Evolutionary conservation across 164 flowering plant genomes (phyloP).

Genomic region (Annona cherimola): DNA sequence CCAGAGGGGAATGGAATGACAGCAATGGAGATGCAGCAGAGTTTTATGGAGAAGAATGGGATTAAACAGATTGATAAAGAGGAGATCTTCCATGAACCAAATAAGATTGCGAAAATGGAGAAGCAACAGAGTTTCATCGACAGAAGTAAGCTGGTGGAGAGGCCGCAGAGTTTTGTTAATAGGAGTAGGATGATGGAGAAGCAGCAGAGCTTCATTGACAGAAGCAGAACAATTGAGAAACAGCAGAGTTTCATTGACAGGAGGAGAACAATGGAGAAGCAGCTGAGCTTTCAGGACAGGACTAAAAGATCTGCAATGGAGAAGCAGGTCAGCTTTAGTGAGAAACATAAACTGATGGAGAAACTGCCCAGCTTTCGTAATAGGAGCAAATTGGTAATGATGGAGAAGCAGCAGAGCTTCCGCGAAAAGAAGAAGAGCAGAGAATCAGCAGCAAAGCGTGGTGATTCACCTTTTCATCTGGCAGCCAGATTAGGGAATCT

Average conservation of each 20-base stretch:
- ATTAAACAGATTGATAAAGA: background rate
- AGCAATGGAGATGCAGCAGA: background rate
- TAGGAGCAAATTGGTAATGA: background rate
- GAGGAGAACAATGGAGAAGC: constrained; percentile 73
- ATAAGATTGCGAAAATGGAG: constrained; percentile 15
- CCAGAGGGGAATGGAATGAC: background rate
- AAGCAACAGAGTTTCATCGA: constrained; percentile 36
- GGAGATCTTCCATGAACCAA: background rate
- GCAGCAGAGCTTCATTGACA: constrained; percentile 45
- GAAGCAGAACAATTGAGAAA: constrained; percentile 38
- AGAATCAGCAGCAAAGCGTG: constrained; percentile 81
- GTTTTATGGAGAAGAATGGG: background rate
- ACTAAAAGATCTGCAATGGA: constrained; percentile 19
- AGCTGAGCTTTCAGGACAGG: constrained; percentile 34
- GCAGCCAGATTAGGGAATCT: constrained; percentile 76
- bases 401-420: constrained; percentile 46
- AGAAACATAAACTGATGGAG: constrained; percentile 41
- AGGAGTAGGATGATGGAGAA: constrained; percentile 32
- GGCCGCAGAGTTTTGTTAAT: constrained; percentile 41
- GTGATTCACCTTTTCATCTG: constrained; percentile 70
- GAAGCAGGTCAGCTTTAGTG: constrained; percentile 46
- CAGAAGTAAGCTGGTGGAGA: constrained; percentile 24
- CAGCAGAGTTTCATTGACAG: constrained; percentile 35
- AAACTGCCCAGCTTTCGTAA: constrained; percentile 37
- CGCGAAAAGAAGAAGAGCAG: constrained; percentile 55